Evolutionary conservation across 192 early-diverging fungal species (phyloP), one percentile per base, ranked within the genome.

Genomic region (Umbelopsis sp.): DNA sequence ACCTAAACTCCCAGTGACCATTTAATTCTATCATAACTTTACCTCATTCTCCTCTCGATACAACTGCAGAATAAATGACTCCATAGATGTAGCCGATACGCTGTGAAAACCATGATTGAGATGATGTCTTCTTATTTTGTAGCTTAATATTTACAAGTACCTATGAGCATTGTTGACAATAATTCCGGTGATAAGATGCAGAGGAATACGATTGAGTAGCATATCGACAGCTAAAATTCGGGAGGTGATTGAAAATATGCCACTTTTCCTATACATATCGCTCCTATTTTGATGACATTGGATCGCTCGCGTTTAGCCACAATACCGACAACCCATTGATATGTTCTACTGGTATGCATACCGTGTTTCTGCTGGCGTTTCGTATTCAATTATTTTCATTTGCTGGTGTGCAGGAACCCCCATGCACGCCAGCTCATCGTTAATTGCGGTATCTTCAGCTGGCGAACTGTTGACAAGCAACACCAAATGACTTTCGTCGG

Each of bases 141-240:
- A 61, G 16, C 2, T n/a, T 61, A 8, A 8, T 7, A 18, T 1
- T 1, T 8, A 25, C 7, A 27, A 15, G 30, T 73, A 92, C 92
- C 88, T 82, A 58, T 95, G 91, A 16, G 96, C 96, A 77, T 97
- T 91, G 51, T 89, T 86, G 20, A 99, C 87, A 8, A 98, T 72
- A 0, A 98, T 86, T 11, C 97, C 97, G 0, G 91, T 90, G 3
- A 97, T 84, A 21, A 93, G 74, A 68, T 93, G 75, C 0, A 85
- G 64, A 0, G 97, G 95, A 6, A 97, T 84, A 13, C 90, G 71
- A 21, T 86, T 82, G 70, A 90, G 92, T 41, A 99, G 84, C 72
- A 99, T 74, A 77, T 99, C 97, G 21, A 97, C 93, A 7, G 95
- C 89, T 2, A 99, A 71, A 44, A 99, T 96, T 18, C 90, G 85